A percentile compares a stretch with the other conserved stretches of the same genome.
Conservation (phyloP, 179 eudicot genomes). For the Silene coronaria region DNA sequence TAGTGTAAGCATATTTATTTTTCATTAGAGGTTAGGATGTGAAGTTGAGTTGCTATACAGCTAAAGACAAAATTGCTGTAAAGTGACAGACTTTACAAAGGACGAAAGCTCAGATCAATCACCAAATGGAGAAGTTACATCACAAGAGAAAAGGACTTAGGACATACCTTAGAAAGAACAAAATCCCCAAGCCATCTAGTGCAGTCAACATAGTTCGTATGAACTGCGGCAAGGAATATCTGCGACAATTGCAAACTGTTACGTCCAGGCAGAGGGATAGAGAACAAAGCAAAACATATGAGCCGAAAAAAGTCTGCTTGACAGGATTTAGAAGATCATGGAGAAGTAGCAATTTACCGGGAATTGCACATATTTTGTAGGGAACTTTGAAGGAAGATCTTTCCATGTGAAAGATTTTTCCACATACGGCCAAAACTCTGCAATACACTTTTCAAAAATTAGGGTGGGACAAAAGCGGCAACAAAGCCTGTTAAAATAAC, state of each 20-base stretch:
- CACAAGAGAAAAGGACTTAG: slow-evolving; percentile 19
- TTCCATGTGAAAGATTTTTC: slow-evolving; percentile 96
- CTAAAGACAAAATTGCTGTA: background rate
- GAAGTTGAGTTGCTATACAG: background rate
- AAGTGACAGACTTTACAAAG: background rate
- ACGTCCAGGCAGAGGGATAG: background rate
- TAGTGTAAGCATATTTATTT: background rate
- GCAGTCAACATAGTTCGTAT: slow-evolving; percentile 95
- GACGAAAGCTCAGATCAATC: background rate
- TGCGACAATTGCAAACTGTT: slow-evolving; percentile 26
- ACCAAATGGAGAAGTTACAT: background rate
- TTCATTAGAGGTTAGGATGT: background rate
- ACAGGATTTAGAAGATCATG: background rate
- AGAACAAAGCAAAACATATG: background rate
- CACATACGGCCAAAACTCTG: slow-evolving; percentile 96
- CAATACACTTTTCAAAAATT: slow-evolving; percentile 19
- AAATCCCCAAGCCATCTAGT: slow-evolving; percentile 98
- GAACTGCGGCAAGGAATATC: slow-evolving; percentile 80
- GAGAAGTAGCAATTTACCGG: slow-evolving; percentile 48
- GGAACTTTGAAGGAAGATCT: slow-evolving; percentile 92
- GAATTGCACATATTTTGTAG: slow-evolving; percentile 96
- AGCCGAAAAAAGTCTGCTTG: background rate
- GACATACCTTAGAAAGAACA: slow-evolving; percentile 77
- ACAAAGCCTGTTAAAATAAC: slow-evolving; percentile 3
- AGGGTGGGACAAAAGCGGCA: background rate